These are phyloP conservation scores for Yamadazyma diospyri DNA, from an alignment of 1,139 yeast species.

Conservation along the genomic window DNA sequence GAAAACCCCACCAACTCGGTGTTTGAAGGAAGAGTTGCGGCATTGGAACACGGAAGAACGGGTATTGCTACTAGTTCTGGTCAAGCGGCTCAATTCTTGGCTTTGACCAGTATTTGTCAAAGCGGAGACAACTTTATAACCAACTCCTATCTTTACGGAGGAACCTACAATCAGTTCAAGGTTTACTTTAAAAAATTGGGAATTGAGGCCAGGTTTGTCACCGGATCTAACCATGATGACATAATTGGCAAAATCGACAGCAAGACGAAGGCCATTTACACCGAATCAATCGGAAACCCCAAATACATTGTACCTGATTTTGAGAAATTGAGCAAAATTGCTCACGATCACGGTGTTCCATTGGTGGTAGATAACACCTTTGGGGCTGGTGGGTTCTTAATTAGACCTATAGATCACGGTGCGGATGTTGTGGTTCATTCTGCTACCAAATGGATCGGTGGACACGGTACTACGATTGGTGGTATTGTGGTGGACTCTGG, in stretches of 20 bases:
- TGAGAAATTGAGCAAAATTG: slow-evolving; percentile 67
- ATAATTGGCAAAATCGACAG: slow-evolving; percentile 73
- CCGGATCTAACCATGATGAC: slow-evolving; percentile 69
- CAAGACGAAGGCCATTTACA: slow-evolving; percentile 82
- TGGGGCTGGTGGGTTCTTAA: slow-evolving; percentile 92
- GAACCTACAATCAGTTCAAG: slow-evolving; percentile 93
- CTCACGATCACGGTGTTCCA: slow-evolving; percentile 87
- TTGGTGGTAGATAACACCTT: slow-evolving; percentile 95
- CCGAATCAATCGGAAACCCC: slow-evolving; percentile 94
- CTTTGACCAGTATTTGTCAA: slow-evolving; percentile 80
- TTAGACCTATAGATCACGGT: slow-evolving; percentile 84
- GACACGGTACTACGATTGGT: slow-evolving; percentile 94
- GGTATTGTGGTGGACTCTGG: slow-evolving; percentile 91
- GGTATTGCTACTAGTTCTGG: slow-evolving; percentile 93
- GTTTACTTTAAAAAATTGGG: slow-evolving; percentile 88
- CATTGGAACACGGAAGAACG: slow-evolving; percentile 87
- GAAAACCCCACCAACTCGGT: slow-evolving; percentile 92
- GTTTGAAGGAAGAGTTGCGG: slow-evolving; percentile 88
- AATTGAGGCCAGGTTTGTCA: slow-evolving; percentile 76
- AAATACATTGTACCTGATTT: slow-evolving; percentile 91
- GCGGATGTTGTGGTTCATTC: slow-evolving; percentile 86
- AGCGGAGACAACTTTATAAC: slow-evolving; percentile 87
- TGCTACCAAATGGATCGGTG: slow-evolving; percentile 98
- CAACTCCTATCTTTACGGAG: slow-evolving; percentile 90
- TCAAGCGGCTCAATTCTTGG: slow-evolving; percentile 90